A percentile compares a stretch with the other conserved stretches of the same genome.
These are phyloP conservation scores for Angomonas deanei DNA, from an alignment of 208 protist genomes.

Conservation along the genomic window DNA sequence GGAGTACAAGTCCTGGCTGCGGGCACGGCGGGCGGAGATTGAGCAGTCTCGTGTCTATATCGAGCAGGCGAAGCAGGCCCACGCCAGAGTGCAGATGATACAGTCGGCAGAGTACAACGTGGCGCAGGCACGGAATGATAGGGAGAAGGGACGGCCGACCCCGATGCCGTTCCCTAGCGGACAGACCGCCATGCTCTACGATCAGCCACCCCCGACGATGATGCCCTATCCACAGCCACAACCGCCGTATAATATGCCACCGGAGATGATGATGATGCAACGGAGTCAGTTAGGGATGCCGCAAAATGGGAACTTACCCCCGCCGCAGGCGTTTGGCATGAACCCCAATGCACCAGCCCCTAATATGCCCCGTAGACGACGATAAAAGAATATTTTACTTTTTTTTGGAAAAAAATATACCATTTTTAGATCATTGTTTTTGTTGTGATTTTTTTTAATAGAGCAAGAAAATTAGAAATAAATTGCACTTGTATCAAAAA, in stretches of 20 bases:
- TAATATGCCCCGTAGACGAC: background rate
- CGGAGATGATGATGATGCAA: background rate
- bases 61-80: constrained; percentile 44
- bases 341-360: background rate
- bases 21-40: constrained; percentile 22
- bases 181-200: background rate
- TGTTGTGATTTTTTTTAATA: too few species aligned
- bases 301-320: constrained; percentile 5
- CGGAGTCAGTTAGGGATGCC: background rate
- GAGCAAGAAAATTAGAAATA: too few species aligned
- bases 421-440: too few species aligned
- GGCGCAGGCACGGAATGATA: background rate
- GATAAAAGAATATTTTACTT: background rate
- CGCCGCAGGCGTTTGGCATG: constrained; percentile 21
- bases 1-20: constrained; percentile 75
- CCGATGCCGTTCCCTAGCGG: background rate
- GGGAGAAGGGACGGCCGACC: background rate
- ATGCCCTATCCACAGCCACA: background rate
- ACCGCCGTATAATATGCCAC: background rate
- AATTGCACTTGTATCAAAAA: background rate
- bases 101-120: constrained; percentile 13
- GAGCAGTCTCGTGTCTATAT: constrained; percentile 38
- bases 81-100: constrained; percentile 46
- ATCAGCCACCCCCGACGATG: background rate
- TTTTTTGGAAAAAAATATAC: background rate